phyloP scores from a whole-genome alignment of 441 rosid genomes.

The Dalechampia spathulata region DNA sequence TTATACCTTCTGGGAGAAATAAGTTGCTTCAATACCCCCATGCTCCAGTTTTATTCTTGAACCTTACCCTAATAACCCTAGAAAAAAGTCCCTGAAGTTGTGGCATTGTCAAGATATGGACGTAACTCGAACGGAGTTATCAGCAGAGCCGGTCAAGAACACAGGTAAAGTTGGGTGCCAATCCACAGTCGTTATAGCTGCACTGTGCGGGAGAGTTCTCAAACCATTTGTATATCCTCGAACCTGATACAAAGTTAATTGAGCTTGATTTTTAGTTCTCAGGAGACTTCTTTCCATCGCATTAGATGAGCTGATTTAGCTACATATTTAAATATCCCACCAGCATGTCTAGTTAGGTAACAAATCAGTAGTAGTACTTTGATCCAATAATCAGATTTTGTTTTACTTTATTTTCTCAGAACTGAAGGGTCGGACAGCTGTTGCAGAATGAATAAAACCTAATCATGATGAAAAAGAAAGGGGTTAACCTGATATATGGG shows the following conservation, averaged over 20 bases:
- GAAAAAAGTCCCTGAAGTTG: background rate
- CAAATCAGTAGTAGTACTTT: background rate
- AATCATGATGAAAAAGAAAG: background rate
- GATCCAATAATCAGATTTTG: background rate
- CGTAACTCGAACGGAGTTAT: slow-evolving; percentile 59
- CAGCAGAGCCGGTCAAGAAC: slow-evolving; percentile 65
- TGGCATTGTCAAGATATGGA: slow-evolving; percentile 24
- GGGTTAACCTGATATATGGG: slow-evolving; percentile 50
- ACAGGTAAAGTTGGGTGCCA: slow-evolving; percentile 72
- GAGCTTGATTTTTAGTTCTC: background rate
- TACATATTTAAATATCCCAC: background rate
- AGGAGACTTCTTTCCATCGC: background rate
- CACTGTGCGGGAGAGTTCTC: slow-evolving; percentile 54
- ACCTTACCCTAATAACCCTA: too few relatives aligned
- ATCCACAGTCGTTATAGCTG: slow-evolving; percentile 55
- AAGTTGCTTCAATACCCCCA: too few relatives aligned
- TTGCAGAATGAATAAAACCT: background rate
- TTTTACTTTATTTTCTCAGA: too few relatives aligned
- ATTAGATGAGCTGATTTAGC: background rate
- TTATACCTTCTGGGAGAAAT: too few relatives aligned
- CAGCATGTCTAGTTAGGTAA: background rate
- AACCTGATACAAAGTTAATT: slow-evolving; percentile 27
- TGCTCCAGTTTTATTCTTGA: too few relatives aligned
- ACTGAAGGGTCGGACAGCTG: background rate
- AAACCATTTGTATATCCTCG: slow-evolving; percentile 41